phyloP scores from a whole-genome alignment of 768 basidiomycete species.

The Pluteus cervinus region DNA sequence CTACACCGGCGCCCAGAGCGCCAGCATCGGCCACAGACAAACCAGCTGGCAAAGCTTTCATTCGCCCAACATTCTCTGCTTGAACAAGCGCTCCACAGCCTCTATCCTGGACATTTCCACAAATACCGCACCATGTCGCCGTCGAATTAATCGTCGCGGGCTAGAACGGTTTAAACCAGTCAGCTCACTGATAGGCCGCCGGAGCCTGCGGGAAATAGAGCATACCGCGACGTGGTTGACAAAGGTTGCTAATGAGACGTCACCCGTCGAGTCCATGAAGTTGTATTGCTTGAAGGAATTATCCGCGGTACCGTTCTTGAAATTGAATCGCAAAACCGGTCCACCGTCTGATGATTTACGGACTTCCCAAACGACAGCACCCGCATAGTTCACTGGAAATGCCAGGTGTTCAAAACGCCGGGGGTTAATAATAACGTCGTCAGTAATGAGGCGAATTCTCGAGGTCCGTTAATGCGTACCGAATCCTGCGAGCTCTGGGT shows the following conservation, averaged over 20 bases:
- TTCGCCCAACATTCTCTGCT: no score
- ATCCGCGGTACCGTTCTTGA: slow-evolving; percentile 61
- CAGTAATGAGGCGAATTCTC: no score
- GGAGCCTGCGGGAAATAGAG: background rate
- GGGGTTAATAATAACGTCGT: no score
- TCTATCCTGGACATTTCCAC: slow-evolving; percentile 49
- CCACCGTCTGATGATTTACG: slow-evolving; percentile 39
- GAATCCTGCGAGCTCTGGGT: slow-evolving; percentile 51
- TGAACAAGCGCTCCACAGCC: no score
- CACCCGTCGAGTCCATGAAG: slow-evolving; percentile 37
- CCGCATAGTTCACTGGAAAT: slow-evolving; percentile 53
- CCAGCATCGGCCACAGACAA: no score
- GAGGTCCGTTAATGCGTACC: slow-evolving; percentile 43
- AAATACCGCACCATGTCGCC: slow-evolving; percentile 52
- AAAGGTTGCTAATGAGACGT: slow-evolving; percentile 51
- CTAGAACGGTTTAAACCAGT: slow-evolving; percentile 20
- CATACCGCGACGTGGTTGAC: slow-evolving; percentile 31
- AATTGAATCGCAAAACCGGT: slow-evolving; percentile 55
- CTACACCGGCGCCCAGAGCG: slow-evolving; percentile 57
- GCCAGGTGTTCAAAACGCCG: no score
- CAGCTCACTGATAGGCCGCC: background rate
- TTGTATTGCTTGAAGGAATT: slow-evolving; percentile 39
- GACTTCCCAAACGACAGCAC: slow-evolving; percentile 53
- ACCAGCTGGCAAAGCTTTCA: no score
- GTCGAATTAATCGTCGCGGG: slow-evolving; percentile 45